phyloP scores from a whole-genome alignment of 805 yeast genomes.

The Candida ipomoeae region DNA sequence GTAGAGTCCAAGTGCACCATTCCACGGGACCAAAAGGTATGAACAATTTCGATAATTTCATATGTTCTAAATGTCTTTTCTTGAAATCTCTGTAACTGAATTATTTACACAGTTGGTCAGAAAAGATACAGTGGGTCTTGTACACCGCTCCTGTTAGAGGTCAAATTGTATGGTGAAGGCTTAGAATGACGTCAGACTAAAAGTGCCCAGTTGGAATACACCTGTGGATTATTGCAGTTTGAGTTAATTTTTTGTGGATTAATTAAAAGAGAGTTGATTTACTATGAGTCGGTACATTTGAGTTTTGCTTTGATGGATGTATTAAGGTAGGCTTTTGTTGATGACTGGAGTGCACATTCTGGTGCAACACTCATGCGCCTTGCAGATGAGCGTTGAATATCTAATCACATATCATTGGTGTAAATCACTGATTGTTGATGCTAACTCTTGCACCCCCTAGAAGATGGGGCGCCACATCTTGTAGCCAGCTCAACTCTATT shows the following conservation, averaged over 20 bases:
- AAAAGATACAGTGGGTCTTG: neutral
- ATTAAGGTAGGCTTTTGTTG: neutral
- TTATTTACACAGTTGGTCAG: neutral
- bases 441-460: slow-evolving; percentile 41
- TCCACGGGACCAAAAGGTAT: neutral
- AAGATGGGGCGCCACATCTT: slow-evolving; percentile 69
- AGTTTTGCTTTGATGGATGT: too few relatives aligned
- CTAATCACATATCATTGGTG: neutral
- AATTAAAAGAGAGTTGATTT: too few relatives aligned
- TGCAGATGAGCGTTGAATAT: neutral
- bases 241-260: too few relatives aligned
- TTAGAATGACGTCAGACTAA: neutral
- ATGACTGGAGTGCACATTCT: neutral
- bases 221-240: neutral
- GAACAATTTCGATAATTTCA: neutral
- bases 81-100: neutral
- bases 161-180: neutral
- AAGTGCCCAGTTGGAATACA: neutral
- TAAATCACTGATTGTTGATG: slow-evolving; percentile 20
- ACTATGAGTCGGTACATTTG: too few relatives aligned
- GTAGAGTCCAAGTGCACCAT: neutral
- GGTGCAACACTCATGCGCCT: neutral
- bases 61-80: neutral
- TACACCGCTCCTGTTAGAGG: neutral
- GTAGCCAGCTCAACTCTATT: slow-evolving; percentile 79